These are phyloP conservation scores for Boletus pseudo-olivaceus DNA, from an alignment of 768 basidiomycete genomes.

Conservation along the genomic window DNA sequence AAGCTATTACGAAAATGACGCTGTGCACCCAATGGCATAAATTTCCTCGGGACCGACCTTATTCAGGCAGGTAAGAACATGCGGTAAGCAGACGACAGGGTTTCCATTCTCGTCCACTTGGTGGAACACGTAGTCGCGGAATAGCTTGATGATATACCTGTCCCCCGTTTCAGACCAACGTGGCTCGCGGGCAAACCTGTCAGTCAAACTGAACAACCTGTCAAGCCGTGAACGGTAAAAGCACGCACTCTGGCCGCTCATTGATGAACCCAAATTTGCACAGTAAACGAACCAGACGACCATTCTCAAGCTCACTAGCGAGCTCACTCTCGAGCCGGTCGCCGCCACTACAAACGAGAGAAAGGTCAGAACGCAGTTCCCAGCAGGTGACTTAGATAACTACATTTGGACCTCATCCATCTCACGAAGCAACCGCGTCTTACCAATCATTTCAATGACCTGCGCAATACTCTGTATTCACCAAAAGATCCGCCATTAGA, in stretches of 20 bases:
- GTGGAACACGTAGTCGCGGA: constrained; percentile 98
- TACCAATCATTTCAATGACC: constrained; percentile 75
- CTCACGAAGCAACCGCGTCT: constrained; percentile 62
- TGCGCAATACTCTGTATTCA: constrained; percentile 65
- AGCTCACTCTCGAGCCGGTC: constrained; percentile 85
- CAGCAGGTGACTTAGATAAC: constrained; percentile 20
- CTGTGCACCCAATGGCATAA: background rate
- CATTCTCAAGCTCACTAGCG: constrained; percentile 89
- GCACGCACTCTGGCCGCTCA: constrained; percentile 91
- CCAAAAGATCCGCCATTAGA: background rate
- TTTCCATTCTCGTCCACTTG: constrained; percentile 89
- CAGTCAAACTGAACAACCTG: constrained; percentile 1
- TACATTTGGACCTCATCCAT: constrained; percentile 82
- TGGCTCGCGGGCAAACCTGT: constrained; percentile 88
- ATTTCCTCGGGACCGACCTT: constrained; percentile 53
- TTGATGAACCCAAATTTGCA: constrained; percentile 98
- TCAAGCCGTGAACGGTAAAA: background rate
- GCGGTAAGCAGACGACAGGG: constrained; percentile 85
- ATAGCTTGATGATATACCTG: constrained; percentile 95
- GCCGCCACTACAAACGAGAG: constrained; percentile 50
- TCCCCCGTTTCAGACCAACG: constrained; percentile 99
- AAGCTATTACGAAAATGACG: constrained; percentile 46
- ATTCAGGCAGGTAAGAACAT: constrained; percentile 90
- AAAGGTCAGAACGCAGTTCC: background rate
- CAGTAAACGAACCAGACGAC: constrained; percentile 80